Base-by-base conservation (phyloP, 306 rosid genomes). In the Nissolia schottii region DNA sequence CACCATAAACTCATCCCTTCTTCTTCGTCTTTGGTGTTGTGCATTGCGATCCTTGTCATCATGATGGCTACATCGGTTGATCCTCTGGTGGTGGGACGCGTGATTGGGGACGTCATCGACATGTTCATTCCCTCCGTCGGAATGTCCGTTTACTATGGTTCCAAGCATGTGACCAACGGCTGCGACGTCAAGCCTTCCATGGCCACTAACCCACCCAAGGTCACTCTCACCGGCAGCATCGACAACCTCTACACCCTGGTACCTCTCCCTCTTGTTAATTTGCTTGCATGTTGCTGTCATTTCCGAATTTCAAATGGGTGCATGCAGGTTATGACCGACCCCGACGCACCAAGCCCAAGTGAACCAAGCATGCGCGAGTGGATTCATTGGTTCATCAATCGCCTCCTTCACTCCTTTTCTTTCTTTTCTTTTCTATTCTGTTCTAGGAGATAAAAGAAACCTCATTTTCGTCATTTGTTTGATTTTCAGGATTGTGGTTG, bases 331-430 rank as follows among this genome's bases (percentile, higher is more conserved):
- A 87, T 93, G 98, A 89, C 91, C 0, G 97, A 93, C 40, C 98
- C 98, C 0, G 97, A 93, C 60, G 97, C 98, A 7, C 98, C 98
- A 0, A 93, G 97, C 23, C 98, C 98, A 2, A 93, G 98, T 31
- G 98, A 93, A 57, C 98, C 98, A 5, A 87, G 62, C 85, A 83
- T 89, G 96, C 86, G 96, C 0, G 97, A 91, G 68, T 89, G 85
- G 86, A 85, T 93, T 18, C 98, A 93, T 22, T 93, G 98, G 98
- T 90, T 0, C 3, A 46, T 22, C 4, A 35, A 48, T 5, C 22
- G 46, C 5, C 0, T 4, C 5, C 3, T 61, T 35, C 31, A 4
- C 31, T 10, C 8, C 20, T 6, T 15, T 6, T 1, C 20, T 5
- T 10, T 15, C 22, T 15, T 23, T 19, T 14, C 0, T 50, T 7